Evolutionary conservation across 345 rosid genomes (phyloP).

Genomic region (Adansonia digitata): DNA sequence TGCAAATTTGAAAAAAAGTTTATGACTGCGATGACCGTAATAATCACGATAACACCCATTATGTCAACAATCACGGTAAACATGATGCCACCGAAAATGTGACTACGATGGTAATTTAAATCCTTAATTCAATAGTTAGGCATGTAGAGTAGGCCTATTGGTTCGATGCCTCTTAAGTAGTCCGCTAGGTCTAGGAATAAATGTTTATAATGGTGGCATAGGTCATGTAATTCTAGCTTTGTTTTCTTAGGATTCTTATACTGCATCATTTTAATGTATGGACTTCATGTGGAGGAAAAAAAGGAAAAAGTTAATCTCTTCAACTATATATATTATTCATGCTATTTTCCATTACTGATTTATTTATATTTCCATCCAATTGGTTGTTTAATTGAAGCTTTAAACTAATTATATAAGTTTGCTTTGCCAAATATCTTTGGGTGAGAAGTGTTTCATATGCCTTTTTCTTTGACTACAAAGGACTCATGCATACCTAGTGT

Average conservation of each 20-base stretch:
- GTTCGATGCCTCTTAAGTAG: neutral
- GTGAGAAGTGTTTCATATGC: neutral
- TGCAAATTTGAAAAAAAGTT: too few relatives aligned
- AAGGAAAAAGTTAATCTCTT: neutral
- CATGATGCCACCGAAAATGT: too few relatives aligned
- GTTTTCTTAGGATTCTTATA: neutral
- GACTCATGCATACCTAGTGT: neutral
- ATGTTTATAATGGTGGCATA: neutral
- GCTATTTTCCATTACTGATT: neutral
- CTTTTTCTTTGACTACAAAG: neutral
- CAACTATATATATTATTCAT: neutral
- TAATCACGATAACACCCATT: too few relatives aligned
- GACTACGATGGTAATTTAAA: too few relatives aligned
- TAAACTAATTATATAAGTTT: neutral
- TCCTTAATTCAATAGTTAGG: too few relatives aligned
- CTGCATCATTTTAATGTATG: neutral
- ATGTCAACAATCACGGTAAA: too few relatives aligned
- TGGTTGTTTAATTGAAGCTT: neutral
- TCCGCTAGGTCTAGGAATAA: neutral
- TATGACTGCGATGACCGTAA: too few relatives aligned
- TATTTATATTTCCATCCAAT: neutral
- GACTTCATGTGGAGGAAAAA: neutral
- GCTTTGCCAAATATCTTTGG: neutral
- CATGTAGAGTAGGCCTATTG: neutral
- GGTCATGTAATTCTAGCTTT: neutral